Evolutionary conservation across 2,329 filamentous ascomycete genomes (phyloP).

Genomic region (Tothia fuscella): DNA sequence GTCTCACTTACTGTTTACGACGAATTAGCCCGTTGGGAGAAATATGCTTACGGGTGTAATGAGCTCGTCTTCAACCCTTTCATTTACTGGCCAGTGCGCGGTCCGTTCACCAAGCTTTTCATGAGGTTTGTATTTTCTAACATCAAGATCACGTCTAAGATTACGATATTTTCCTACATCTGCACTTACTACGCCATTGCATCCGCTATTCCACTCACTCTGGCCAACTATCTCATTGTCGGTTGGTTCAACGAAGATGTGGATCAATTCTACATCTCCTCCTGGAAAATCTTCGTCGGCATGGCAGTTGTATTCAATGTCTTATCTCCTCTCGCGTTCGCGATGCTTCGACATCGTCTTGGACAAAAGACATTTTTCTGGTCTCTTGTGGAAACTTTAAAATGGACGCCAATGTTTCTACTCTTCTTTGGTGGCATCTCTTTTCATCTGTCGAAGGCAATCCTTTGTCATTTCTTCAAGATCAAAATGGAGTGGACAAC

Average conservation of each 20-base stretch:
- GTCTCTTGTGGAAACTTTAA: conserved; percentile 12
- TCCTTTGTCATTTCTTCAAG: conserved; percentile 12
- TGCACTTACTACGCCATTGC: conserved; percentile 14
- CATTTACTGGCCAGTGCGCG: conserved; percentile 9
- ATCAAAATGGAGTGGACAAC: conserved; percentile 13
- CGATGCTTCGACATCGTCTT: conserved; percentile 12
- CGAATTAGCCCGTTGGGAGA: conserved; percentile 13
- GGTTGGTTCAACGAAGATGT: conserved; percentile 12
- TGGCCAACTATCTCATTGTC: conserved; percentile 13
- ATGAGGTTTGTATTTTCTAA: conserved; percentile 10
- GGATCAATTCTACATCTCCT: conserved; percentile 12
- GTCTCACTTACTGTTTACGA: conserved; percentile 14
- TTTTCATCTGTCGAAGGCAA: conserved; percentile 12
- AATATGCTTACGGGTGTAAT: conserved; percentile 14
- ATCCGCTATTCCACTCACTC: conserved; percentile 10
- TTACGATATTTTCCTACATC: conserved; percentile 14
- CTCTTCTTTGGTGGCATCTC: conserved; percentile 15
- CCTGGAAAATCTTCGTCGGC: conserved; percentile 12
- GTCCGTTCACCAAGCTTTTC: conserved; percentile 13
- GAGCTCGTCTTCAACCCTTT: conserved; percentile 14
- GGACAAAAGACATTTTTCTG: conserved; percentile 10
- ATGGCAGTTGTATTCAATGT: conserved; percentile 13
- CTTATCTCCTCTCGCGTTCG: conserved; percentile 8
- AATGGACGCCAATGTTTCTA: conserved; percentile 14
- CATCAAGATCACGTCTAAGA: conserved; percentile 13